phyloP scores from a whole-genome alignment of 2,329 filamentous ascomycete genomes.

The Colletotrichum gloeosporioides region DNA sequence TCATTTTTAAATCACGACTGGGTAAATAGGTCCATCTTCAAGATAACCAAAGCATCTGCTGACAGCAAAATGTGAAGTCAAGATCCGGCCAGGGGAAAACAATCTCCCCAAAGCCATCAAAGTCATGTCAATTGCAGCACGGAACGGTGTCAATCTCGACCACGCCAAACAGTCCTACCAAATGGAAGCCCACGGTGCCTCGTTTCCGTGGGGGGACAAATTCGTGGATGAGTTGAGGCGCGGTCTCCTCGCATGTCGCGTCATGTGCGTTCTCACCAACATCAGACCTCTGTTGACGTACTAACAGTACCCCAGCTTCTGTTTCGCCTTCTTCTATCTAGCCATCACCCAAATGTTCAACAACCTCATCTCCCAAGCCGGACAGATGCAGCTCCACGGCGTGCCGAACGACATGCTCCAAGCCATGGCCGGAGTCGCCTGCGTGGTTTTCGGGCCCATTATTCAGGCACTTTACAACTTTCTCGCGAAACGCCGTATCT shows the following conservation, averaged over 20 bases:
- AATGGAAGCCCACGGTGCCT: slow-evolving; percentile 48
- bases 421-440: slow-evolving; percentile 57
- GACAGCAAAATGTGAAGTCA: slow-evolving; percentile 10
- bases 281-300: neutral
- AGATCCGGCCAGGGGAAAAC: slow-evolving; percentile 54
- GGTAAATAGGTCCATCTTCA: neutral
- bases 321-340: slow-evolving; percentile 29
- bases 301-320: neutral
- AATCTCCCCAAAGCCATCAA: slow-evolving; percentile 61
- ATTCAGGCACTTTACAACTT: slow-evolving; percentile 58
- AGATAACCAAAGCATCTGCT: neutral
- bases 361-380: slow-evolving; percentile 60
- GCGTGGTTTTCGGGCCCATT: slow-evolving; percentile 60
- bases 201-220: slow-evolving; percentile 67
- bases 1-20: slow-evolving; percentile 7
- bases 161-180: slow-evolving; percentile 42
- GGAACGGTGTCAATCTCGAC: slow-evolving; percentile 46
- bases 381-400: slow-evolving; percentile 55
- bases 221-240: slow-evolving; percentile 77
- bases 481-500: slow-evolving; percentile 49
- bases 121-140: slow-evolving; percentile 41
- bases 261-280: slow-evolving; percentile 59
- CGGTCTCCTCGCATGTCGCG: slow-evolving; percentile 69
- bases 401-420: slow-evolving; percentile 61
- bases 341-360: slow-evolving; percentile 60